A percentile compares a stretch with the other conserved stretches of the same genome.
These are phyloP conservation scores for Thelephora terrestris DNA, from an alignment of 1,284 basidiomycete species.

Conservation along the genomic window DNA sequence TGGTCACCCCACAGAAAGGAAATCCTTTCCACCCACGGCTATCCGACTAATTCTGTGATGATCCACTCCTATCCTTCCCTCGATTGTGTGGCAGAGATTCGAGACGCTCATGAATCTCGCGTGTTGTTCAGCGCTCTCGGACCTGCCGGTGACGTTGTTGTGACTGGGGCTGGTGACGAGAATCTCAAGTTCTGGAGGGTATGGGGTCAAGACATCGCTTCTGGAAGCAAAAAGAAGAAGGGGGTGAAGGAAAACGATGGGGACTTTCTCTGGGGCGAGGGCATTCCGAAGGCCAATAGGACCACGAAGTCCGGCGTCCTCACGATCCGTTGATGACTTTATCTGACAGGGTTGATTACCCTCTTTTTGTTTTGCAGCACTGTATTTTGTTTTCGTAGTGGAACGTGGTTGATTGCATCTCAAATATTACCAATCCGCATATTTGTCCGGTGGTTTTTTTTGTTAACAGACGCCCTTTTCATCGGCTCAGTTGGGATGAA, in stretches of 20 bases:
- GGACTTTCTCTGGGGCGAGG: background rate
- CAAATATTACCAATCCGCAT: too few species aligned
- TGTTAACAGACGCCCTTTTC: too few species aligned
- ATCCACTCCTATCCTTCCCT: conserved; percentile 43
- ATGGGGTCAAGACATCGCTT: conserved; percentile 45
- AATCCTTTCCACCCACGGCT: conserved; percentile 88
- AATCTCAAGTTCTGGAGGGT: conserved; percentile 89
- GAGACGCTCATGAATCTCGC: conserved; percentile 85
- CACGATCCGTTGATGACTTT: background rate
- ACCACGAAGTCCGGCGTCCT: background rate
- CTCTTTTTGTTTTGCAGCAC: conserved; percentile 5
- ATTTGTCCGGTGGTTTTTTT: too few species aligned
- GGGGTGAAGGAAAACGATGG: conserved; percentile 35
- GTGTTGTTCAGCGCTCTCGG: conserved; percentile 80
- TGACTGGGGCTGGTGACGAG: conserved; percentile 88
- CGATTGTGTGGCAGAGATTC: conserved; percentile 77
- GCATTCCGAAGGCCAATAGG: background rate
- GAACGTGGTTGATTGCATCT: too few species aligned
- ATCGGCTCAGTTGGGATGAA: too few species aligned
- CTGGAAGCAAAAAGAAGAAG: conserved; percentile 33
- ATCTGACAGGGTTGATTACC: background rate
- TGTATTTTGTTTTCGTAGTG: too few species aligned
- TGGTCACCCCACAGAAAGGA: conserved; percentile 90
- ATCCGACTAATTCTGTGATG: conserved; percentile 51
- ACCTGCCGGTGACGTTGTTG: conserved; percentile 83